Base-by-base conservation (phyloP, 345 rosid genomes). In the Adansonia digitata region DNA sequence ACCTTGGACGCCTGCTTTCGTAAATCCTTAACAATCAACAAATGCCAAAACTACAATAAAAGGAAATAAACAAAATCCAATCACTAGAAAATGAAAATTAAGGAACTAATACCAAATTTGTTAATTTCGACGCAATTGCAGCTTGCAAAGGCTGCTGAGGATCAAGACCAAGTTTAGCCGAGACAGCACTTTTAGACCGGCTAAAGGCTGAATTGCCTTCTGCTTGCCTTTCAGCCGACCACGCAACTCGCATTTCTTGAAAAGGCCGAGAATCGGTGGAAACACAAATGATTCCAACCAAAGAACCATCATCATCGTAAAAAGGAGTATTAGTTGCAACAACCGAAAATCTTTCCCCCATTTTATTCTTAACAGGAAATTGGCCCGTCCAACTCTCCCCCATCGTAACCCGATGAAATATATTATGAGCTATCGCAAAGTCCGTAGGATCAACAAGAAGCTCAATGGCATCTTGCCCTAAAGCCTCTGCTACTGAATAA, bases 311-410 rank as follows among this genome's bases (percentile, higher is more conserved):
- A 61, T 94, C 98, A 71, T 90, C 97, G 27, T 84, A 86, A 69
- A 95, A 89, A 0, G 99, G 96, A 66, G 98, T 88, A 74, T 86
- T 86, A 11, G 94, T 92, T 0, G 85, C 91, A 73, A 89, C 86
- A 56, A 76, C 87, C 45, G 80, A 29, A 82, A 95, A 86, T 61
- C 83, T 89, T 61, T 89, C 87, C 60, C 92, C 94, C 67, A 59
- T 75, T 85, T 91, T 95, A 79, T 81, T 92, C 88, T 81, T 95
- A 27, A 88, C 87, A 0, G 98, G 98, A 82, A 92, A 87, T 85
- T 90, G 90, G 17, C 99, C 99, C 0, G 91, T 88, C 99, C 99
- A 93, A 68, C 84, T 85, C 83, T 93, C 96, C 62, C 98, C 99
- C 81, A 53, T 70, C 1, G 42, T 78, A 27, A 89, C 86, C 14